phyloP scores from a whole-genome alignment of 768 basidiomycete genomes.

The Podaxis sp. region DNA sequence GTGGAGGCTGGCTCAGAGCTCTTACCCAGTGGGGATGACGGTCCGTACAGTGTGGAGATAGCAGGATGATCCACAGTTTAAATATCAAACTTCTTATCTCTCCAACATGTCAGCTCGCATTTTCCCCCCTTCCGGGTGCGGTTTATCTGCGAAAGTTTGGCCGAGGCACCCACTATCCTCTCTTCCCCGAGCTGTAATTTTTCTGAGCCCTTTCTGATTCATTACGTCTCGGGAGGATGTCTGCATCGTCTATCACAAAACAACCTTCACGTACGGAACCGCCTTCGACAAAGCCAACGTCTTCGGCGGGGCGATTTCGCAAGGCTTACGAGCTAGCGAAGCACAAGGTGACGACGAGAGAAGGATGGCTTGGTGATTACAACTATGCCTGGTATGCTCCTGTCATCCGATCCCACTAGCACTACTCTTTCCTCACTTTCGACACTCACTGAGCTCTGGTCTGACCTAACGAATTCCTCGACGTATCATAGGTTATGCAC shows the following conservation, averaged over 20 bases:
- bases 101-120: no score
- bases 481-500: constrained; percentile 48
- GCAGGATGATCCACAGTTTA: no score
- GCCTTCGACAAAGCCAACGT: not conserved
- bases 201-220: no score
- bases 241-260: not conserved
- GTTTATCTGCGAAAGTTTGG: no score
- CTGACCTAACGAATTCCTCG: not conserved
- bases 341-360: constrained; percentile 34
- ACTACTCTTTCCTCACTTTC: not conserved
- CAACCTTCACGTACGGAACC: not conserved
- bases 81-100: no score
- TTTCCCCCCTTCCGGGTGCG: no score
- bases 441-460: not conserved
- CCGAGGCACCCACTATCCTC: no score
- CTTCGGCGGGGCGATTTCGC: not conserved
- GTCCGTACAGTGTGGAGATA: no score
- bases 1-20: no score
- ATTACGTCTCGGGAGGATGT: not conserved
- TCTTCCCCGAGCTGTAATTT: no score
- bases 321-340: constrained; percentile 15
- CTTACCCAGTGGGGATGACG: no score
- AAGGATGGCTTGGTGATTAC: constrained; percentile 85
- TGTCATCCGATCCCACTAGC: not conserved
- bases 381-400: constrained; percentile 56